phyloP scores from a whole-genome alignment of 2,329 filamentous ascomycete genomes.

The Samsoniella hepiali region DNA sequence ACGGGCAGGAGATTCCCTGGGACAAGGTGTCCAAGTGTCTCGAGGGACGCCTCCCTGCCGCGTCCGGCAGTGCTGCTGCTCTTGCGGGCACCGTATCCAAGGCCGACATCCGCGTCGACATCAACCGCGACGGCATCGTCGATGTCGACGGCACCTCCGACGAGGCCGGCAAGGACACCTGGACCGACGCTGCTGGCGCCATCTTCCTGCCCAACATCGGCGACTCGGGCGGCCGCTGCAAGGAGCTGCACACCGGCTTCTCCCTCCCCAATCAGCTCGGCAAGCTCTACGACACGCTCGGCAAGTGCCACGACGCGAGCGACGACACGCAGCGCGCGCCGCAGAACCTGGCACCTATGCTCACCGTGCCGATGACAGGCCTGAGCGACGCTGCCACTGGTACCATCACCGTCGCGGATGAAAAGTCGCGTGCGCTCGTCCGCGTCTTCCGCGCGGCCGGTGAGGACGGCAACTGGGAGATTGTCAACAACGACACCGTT shows the following conservation, averaged over 20 bases:
- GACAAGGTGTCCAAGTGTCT: not conserved
- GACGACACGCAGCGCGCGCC: conserved; percentile 32
- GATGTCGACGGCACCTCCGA: too few species aligned
- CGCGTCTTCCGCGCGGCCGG: conserved; percentile 6
- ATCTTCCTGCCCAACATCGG: too few species aligned
- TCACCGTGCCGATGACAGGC: conserved; percentile 28
- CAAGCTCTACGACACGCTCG: conserved; percentile 27
- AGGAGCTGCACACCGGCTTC: conserved; percentile 18
- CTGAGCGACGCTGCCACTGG: conserved; percentile 23
- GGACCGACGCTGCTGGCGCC: too few species aligned
- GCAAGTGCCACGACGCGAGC: conserved; percentile 35
- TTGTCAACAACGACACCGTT: not conserved
- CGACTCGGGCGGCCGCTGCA: conserved; percentile 22
- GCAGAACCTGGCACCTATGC: conserved; percentile 31
- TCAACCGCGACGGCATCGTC: too few species aligned
- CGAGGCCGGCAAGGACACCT: too few species aligned
- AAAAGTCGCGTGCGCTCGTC: conserved; percentile 1
- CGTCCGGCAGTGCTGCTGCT: too few species aligned
- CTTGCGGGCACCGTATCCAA: not conserved
- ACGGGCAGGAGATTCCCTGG: not conserved
- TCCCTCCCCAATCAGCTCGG: not conserved
- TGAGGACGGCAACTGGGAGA: not conserved
- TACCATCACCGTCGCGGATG: conserved; percentile 19
- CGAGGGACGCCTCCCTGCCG: not conserved
- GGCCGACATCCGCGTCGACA: not conserved